Conservation (phyloP, 83 land plant genomes). For the Picea abies region DNA sequence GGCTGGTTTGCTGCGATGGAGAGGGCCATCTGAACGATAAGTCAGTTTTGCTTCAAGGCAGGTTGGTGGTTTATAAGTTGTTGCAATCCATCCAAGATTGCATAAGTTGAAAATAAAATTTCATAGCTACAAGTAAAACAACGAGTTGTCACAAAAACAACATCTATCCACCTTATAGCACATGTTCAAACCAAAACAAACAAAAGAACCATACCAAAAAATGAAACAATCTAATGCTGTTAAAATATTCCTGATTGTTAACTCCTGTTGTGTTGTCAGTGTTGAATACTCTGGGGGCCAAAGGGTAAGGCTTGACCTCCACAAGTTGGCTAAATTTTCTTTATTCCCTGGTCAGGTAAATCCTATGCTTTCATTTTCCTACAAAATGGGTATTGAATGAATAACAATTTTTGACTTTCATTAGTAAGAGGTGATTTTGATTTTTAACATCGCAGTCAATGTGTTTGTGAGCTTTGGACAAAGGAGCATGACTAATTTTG, state of each 20-base stretch:
- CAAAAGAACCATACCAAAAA: background rate
- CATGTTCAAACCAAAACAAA: background rate
- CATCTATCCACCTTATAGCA: background rate
- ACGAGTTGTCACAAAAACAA: background rate
- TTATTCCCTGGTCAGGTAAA: slow-evolving; percentile 89
- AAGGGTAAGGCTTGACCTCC: slow-evolving; percentile 89
- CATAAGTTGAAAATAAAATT: background rate
- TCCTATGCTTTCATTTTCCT: background rate
- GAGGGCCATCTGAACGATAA: slow-evolving; percentile 93
- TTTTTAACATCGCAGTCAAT: background rate
- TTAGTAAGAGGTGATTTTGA: background rate
- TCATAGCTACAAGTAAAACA: background rate
- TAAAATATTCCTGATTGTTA: background rate
- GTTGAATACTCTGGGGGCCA: slow-evolving; percentile 86
- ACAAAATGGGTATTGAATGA: background rate
- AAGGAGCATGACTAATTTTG: background rate
- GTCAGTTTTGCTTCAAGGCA: slow-evolving; percentile 88
- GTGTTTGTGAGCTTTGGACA: background rate
- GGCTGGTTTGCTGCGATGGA: slow-evolving; percentile 90
- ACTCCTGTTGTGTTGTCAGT: slow-evolving; percentile 32
- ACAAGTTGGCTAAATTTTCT: slow-evolving; percentile 66
- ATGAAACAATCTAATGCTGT: background rate
- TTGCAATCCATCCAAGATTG: background rate
- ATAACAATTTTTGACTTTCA: background rate
- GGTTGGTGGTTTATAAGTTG: slow-evolving; percentile 36